Evolutionary conservation across 192 early-diverging fungal species (phyloP).

Genomic region (Podila verticillata): DNA sequence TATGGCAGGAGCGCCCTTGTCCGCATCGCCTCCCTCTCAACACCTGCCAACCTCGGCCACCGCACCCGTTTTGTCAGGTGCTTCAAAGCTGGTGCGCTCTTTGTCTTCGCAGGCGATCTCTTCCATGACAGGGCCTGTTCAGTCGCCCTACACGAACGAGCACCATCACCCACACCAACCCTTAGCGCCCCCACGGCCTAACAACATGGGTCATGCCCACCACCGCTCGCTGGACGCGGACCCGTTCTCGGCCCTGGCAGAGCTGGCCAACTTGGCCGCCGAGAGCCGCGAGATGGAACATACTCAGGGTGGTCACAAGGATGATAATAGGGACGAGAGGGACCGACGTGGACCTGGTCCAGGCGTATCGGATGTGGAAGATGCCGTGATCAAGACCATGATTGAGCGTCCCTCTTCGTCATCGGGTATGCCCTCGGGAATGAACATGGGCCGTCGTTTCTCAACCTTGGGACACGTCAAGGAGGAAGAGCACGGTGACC

Average conservation of each 20-base stretch:
- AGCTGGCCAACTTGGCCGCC: conserved; percentile 41
- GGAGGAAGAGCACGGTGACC: conserved; percentile 41
- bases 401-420: conserved; percentile 22
- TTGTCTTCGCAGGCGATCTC: conserved; percentile 16
- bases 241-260: conserved; percentile 39
- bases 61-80: not conserved
- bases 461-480: conserved; percentile 44
- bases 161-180: not conserved
- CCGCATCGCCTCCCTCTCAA: conserved; percentile 15
- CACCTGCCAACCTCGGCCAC: conserved; percentile 10
- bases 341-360: not conserved
- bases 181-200: not conserved
- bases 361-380: conserved; percentile 26
- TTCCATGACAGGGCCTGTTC: not conserved
- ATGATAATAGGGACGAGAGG: conserved; percentile 17
- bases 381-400: conserved; percentile 42
- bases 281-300: conserved; percentile 18
- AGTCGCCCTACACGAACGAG: not conserved
- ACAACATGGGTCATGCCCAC: conserved; percentile 33
- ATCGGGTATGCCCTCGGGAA: not conserved
- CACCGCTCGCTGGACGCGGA: conserved; percentile 43
- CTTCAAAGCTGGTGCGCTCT: conserved; percentile 17
- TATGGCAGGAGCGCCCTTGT: conserved; percentile 2
- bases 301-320: not conserved
- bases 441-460: conserved; percentile 29